Conservation (phyloP, 106 monocot genomes). For the Allium fistulosum region DNA sequence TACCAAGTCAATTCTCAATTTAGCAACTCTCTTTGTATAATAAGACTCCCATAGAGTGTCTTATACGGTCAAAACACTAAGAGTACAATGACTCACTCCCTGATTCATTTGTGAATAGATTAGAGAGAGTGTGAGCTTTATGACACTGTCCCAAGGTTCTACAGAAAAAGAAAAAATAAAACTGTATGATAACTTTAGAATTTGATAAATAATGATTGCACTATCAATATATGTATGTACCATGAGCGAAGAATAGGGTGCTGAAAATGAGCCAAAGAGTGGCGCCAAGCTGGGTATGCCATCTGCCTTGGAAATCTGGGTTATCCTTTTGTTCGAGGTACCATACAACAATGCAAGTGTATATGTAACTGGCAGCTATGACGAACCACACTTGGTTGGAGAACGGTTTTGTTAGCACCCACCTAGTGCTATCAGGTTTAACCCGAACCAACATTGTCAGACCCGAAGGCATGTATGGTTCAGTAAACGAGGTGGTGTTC, state of each 20-base stretch:
- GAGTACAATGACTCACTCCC: too few relatives aligned
- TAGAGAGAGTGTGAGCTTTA: too few relatives aligned
- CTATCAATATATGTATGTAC: neutral
- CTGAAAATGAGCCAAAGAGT: constrained; percentile 19
- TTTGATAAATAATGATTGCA: too few relatives aligned
- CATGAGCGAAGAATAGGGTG: constrained; percentile 11
- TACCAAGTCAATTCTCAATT: too few relatives aligned
- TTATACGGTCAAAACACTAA: too few relatives aligned
- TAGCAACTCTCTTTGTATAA: too few relatives aligned
- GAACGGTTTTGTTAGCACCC: constrained; percentile 23
- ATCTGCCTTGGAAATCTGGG: constrained; percentile 11
- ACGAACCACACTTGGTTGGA: constrained; percentile 2
- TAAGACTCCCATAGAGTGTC: too few relatives aligned
- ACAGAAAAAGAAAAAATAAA: too few relatives aligned
- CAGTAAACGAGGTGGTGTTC: constrained; percentile 6
- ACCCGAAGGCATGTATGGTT: constrained; percentile 13
- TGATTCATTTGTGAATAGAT: too few relatives aligned
- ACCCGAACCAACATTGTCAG: constrained; percentile 11
- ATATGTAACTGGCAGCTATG: constrained; percentile 2
- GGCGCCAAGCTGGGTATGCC: constrained; percentile 11
- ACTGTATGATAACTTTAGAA: too few relatives aligned
- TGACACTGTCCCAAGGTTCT: too few relatives aligned
- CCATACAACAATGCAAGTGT: constrained; percentile 8
- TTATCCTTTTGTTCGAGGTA: constrained; percentile 8
- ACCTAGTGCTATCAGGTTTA: neutral